phyloP scores from a whole-genome alignment of 1,139 yeast species.

The Saccharomycopsis hybrid region DNA sequence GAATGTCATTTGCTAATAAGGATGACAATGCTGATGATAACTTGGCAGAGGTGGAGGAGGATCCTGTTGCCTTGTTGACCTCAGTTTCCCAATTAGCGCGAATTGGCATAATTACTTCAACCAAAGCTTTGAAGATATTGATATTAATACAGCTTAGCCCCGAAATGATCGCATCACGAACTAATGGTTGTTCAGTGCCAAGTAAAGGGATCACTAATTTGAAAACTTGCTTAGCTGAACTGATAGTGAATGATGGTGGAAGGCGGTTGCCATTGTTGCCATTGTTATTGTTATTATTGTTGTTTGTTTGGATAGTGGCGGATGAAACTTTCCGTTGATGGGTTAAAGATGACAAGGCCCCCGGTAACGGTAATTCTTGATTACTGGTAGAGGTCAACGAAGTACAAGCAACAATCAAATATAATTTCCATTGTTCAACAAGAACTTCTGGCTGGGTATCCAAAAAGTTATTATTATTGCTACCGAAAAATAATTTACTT shows the following conservation, averaged over 20 bases:
- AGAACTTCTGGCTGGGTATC: constrained; percentile 63
- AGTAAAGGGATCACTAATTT: constrained; percentile 80
- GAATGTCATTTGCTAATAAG: constrained; percentile 24
- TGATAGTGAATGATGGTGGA: constrained; percentile 43
- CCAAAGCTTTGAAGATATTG: constrained; percentile 74
- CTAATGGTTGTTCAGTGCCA: constrained; percentile 61
- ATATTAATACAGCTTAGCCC: constrained; percentile 88
- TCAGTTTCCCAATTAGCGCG: constrained; percentile 53
- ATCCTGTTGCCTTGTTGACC: constrained; percentile 21
- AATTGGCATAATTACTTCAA: constrained; percentile 69
- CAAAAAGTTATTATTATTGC: constrained; percentile 24
- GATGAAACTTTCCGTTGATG: constrained; percentile 26
- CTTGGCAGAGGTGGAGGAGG: constrained; percentile 3
- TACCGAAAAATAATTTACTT: constrained; percentile 2
- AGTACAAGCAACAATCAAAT: constrained; percentile 85
- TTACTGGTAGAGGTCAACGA: constrained; percentile 87
- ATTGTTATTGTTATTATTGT: constrained; percentile 39
- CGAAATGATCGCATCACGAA: constrained; percentile 78
- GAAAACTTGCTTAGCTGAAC: constrained; percentile 87
- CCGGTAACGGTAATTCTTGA: constrained; percentile 39
- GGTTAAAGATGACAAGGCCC: too few species aligned
- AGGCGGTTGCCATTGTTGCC: constrained; percentile 65
- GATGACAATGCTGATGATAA: not conserved
- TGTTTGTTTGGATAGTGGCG: constrained; percentile 35
- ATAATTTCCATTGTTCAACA: constrained; percentile 84